These are phyloP conservation scores for Mimosa pudica DNA, from an alignment of 306 rosid genomes.

Conservation along the genomic window DNA sequence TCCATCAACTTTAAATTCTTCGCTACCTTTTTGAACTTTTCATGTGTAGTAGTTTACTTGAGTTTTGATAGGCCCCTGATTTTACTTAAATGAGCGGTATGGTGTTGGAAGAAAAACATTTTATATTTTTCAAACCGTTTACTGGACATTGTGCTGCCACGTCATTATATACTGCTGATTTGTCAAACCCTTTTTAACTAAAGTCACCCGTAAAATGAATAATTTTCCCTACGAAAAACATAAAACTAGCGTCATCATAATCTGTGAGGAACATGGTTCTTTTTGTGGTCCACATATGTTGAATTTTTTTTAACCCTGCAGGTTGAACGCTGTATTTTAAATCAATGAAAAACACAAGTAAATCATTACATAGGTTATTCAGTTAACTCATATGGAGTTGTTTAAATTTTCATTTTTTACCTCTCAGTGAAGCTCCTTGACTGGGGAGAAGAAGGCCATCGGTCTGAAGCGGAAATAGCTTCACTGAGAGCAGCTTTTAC, in stretches of 20 bases:
- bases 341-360: conserved; percentile 12
- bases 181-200: conserved; percentile 25
- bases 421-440: conserved; percentile 91
- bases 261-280: conserved; percentile 15
- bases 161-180: conserved; percentile 36
- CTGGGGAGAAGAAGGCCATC: conserved; percentile 99
- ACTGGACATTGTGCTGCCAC: conserved; percentile 36
- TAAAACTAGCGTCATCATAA: conserved; percentile 7
- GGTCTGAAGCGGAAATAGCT: conserved; percentile 95
- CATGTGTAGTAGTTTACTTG: conserved; percentile 46
- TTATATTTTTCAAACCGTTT: conserved; percentile 25
- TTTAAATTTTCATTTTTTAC: conserved; percentile 37
- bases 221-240: not conserved
- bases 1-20: conserved; percentile 58
- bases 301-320: conserved; percentile 13
- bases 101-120: conserved; percentile 33
- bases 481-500: conserved; percentile 95
- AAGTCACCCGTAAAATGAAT: conserved; percentile 22
- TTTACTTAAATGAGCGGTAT: conserved; percentile 34
- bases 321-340: conserved; percentile 22
- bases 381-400: conserved; percentile 24
- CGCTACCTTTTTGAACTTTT: conserved; percentile 48
- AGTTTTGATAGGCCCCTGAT: conserved; percentile 34
- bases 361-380: conserved; percentile 17
- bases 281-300: conserved; percentile 12